phyloP scores from a whole-genome alignment of 352 stramenopile genomes.

The Phytophthora cryptogea region DNA sequence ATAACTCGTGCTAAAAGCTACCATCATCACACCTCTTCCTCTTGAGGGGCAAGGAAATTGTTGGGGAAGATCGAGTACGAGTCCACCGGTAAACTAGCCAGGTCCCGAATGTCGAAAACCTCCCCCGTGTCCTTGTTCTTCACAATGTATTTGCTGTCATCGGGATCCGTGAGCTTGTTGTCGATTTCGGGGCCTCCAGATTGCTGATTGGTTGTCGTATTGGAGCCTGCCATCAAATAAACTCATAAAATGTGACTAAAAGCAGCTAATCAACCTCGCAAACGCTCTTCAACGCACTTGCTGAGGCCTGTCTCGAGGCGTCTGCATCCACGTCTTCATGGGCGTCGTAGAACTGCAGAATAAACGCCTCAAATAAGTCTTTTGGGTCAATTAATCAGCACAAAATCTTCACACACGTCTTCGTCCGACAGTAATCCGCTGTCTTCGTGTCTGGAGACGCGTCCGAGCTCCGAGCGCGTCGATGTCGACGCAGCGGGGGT shows the following conservation, averaged over 20 bases:
- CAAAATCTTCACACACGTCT: constrained; percentile 43
- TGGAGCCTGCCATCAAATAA: constrained; percentile 10
- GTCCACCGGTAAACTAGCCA: constrained; percentile 57
- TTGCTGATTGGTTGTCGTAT: constrained; percentile 12
- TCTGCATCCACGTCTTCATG: constrained; percentile 59
- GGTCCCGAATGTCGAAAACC: constrained; percentile 75
- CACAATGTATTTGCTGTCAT: constrained; percentile 74
- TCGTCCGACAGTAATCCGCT: constrained; percentile 59
- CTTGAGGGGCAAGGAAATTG: constrained; percentile 55
- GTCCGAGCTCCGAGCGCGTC: constrained; percentile 14
- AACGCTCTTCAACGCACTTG: constrained; percentile 10
- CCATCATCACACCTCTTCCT: constrained; percentile 36
- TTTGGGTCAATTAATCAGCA: neutral
- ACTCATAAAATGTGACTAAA: neutral
- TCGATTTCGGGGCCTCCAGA: constrained; percentile 7
- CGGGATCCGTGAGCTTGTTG: constrained; percentile 24
- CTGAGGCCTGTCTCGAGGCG: constrained; percentile 22
- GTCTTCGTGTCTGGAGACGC: constrained; percentile 47
- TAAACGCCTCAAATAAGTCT: constrained; percentile 1
- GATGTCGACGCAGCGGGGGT: neutral
- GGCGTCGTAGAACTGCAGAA: constrained; percentile 69
- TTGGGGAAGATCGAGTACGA: constrained; percentile 81
- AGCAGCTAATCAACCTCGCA: neutral
- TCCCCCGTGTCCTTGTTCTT: constrained; percentile 86
- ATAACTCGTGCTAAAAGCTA: neutral